Base-by-base conservation (phyloP, 768 basidiomycete species). In the Psilocybe azurescens region DNA sequence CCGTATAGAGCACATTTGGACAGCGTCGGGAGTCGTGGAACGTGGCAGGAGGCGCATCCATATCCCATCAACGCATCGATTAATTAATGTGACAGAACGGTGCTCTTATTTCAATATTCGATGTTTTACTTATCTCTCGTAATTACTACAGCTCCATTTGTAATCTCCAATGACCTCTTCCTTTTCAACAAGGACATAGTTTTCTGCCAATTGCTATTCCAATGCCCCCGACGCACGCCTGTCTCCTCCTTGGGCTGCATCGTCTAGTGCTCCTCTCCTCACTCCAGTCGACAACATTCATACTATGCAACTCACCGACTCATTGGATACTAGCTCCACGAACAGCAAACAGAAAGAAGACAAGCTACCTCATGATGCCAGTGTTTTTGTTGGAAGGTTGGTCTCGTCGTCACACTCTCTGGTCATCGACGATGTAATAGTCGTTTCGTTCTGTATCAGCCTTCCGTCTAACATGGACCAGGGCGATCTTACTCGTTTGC, bases 371-470 rank as follows among this genome's bases (percentile, higher is more conserved):
- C 89, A 92, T 71, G 89, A 93, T 65, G 87, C 91, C 44, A 93
- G 90, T 68, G 83, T 94, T 67, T 94, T 94, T 73, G 88, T 94
- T 62, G 93, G 93, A 73, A 93, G 91, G 92, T 91, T 68, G 4
- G 71, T 66, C 59, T 47, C 28, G 44, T 60, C 58, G 36, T 49
- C n/a, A 62, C 32, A 30, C 7, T 47, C 16, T 58, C 8, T 16
- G 5, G 5, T 44, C 14, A 5, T 49, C n/a, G 9, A 16, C 8
- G 5, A 44, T 44, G 41, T 44, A 13, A 18, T 36, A 14, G 14
- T 13, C 29, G 24, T 20, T 58, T 47, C 29, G 29, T 54, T 39
- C 18, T 39, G 24, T 28, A 57, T 39, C 44, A 94, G 92, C 71
- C 79, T 94, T 62, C 92, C 93, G 10, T 78, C 85, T 53, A 83